Percentiles rank a stretch among this genome's conserved stretches.
These are phyloP conservation scores for Nephelium lappaceum DNA, from an alignment of 345 rosid species.

Conservation along the genomic window DNA sequence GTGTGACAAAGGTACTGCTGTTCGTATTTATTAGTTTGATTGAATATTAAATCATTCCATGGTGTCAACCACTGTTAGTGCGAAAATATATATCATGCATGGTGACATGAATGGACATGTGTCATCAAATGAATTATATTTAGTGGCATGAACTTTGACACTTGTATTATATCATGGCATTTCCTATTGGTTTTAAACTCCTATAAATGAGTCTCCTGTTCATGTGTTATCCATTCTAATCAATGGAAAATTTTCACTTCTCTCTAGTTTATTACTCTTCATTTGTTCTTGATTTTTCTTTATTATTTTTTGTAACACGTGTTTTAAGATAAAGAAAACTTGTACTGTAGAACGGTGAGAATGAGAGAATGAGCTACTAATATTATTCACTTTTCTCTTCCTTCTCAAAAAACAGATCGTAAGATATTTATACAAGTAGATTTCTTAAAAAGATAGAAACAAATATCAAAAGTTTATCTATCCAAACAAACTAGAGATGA, in stretches of 20 bases:
- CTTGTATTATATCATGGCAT: background rate
- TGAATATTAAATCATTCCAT: background rate
- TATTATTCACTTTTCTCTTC: too few species aligned
- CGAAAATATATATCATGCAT: background rate
- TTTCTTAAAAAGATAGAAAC: too few species aligned
- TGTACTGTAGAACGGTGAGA: too few species aligned
- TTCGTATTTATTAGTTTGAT: background rate
- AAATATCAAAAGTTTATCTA: too few species aligned
- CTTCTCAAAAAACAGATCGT: too few species aligned
- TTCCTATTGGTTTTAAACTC: background rate
- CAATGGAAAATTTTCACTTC: background rate
- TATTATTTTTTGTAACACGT: background rate
- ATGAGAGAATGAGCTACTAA: too few species aligned
- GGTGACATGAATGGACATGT: background rate
- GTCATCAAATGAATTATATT: background rate
- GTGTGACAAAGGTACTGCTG: conserved; percentile 80
- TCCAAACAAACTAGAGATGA: too few species aligned
- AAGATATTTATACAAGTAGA: too few species aligned
- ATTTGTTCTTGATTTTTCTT: background rate
- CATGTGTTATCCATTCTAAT: background rate
- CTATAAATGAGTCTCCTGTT: background rate
- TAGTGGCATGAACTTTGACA: conserved; percentile 1
- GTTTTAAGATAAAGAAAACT: background rate
- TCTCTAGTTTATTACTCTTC: background rate
- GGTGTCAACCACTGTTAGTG: background rate